These are phyloP conservation scores for Solanum pimpinellifolium DNA, from an alignment of 257 asterid species.

Conservation along the genomic window DNA sequence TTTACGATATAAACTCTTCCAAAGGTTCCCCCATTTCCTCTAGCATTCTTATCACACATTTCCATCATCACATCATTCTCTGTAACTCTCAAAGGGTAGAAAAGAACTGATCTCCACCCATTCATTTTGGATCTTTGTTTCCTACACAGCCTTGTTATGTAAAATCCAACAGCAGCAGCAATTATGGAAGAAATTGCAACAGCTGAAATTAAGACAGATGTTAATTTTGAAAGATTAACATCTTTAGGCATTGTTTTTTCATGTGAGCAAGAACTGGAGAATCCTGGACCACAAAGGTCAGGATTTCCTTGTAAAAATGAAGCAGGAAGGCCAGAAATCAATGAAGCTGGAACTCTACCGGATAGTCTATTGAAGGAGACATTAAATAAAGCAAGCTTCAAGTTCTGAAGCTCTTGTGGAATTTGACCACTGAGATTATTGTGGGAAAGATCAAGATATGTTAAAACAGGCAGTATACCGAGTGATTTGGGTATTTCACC, in stretches of 20 bases:
- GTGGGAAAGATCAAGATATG: conserved; percentile 71
- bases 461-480: conserved; percentile 57
- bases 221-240: conserved; percentile 30
- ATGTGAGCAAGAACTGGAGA: conserved; percentile 37
- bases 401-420: conserved; percentile 51
- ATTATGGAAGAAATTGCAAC: conserved; percentile 20
- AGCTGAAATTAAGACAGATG: conserved; percentile 32
- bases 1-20: conserved; percentile 58
- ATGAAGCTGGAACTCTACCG: conserved; percentile 49
- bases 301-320: conserved; percentile 76
- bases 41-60: conserved; percentile 56
- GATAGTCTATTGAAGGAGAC: conserved; percentile 60
- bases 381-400: conserved; percentile 79
- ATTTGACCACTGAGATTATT: conserved; percentile 65
- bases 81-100: conserved; percentile 71
- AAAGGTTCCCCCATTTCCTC: conserved; percentile 40
- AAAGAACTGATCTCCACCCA: conserved; percentile 60
- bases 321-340: conserved; percentile 77
- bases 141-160: conserved; percentile 17
- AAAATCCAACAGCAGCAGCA: conserved; percentile 30
- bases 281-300: conserved; percentile 63
- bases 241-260: conserved; percentile 9
- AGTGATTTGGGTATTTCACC: conserved; percentile 61
- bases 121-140: conserved; percentile 17
- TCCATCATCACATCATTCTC: conserved; percentile 53